Base-by-base conservation (phyloP, 805 yeast species). In the Suhomyces vadensis region DNA sequence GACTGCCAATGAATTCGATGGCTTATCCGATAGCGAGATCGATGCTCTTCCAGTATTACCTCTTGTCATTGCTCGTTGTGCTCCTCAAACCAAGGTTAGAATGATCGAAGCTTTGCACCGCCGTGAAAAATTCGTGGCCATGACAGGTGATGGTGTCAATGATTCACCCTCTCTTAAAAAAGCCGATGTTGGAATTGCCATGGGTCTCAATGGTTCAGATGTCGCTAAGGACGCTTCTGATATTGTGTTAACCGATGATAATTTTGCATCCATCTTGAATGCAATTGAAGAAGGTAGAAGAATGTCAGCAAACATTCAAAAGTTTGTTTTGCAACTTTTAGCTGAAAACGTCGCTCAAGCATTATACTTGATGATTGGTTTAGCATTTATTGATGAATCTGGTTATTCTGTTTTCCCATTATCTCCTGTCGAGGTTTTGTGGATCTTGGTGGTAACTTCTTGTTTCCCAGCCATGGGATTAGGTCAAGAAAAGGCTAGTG, bases 401-500 rank as follows among this genome's bases (percentile, higher is more conserved):
- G 82, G 79, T 2, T 73, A 71, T 44, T 87, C 95, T 4, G 96
- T 89, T 5, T 88, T 88, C 70, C 91, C 92, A 39, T 72, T 86
- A 46, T 77, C 88, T 41, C 73, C 92, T 6, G 87, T 85, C 47
- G 89, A 85, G 64, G 89, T 83, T 6, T 69, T 85, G 53, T 85
- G 91, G 91, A 79, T 85, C 55, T 78, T 85, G 56, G 88, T 85
- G 58, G 78, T 84, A 33, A 85, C 92, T 1, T 82, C 90, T 1
- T 83, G 89, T 54, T 83, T 85, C 73, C 92, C 92, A 35, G 91
- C 91, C 16, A 84, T 85, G 87, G 91, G 92, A 21, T 75, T 85
- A 42, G 89, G 89, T 63, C 72, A 81, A 44, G 88, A 85, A 61
- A 70, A 68, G 47, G 88, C 88, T 0, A 71, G 75, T 49, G 77